Evolutionary conservation across 805 yeast genomes (phyloP).

Genomic region (Candida krabiensis): DNA sequence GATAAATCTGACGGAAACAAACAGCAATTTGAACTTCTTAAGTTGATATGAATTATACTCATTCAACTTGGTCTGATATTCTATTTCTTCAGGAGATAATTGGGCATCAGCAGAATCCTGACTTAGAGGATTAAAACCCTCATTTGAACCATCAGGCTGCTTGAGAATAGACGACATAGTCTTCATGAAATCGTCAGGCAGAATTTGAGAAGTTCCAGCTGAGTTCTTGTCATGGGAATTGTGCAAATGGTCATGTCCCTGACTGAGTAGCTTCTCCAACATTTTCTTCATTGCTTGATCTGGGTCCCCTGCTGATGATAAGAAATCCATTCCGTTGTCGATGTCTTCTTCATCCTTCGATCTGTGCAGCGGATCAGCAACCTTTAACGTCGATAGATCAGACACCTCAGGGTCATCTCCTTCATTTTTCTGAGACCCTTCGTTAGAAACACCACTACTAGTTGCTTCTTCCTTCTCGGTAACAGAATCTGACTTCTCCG

Average conservation of each 20-base stretch:
- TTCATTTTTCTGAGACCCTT: constrained; percentile 15
- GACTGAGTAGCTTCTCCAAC: constrained; percentile 17
- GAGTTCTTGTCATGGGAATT: too few relatives aligned
- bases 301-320: constrained; percentile 5
- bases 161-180: constrained; percentile 26
- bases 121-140: constrained; percentile 1
- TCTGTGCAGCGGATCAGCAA: constrained; percentile 9
- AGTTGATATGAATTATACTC: constrained; percentile 14
- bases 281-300: constrained; percentile 19
- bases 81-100: constrained; percentile 14
- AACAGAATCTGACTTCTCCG: constrained; percentile 7
- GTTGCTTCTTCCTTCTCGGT: constrained; percentile 2
- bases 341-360: constrained; percentile 8
- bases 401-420: constrained; percentile 28
- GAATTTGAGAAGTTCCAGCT: constrained; percentile 2
- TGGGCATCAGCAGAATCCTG: constrained; percentile 2
- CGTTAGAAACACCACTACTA: constrained; percentile 8
- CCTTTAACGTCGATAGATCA: constrained; percentile 12
- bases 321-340: not conserved
- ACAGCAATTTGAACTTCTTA: constrained; percentile 14
- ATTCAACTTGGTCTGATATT: constrained; percentile 12
- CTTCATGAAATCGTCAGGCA: constrained; percentile 32
- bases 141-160: constrained; percentile 5
- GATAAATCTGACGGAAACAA: constrained; percentile 19
- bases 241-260: constrained; percentile 14